phyloP scores from a whole-genome alignment of 2,329 filamentous ascomycete genomes.

The Amphichorda felina region DNA sequence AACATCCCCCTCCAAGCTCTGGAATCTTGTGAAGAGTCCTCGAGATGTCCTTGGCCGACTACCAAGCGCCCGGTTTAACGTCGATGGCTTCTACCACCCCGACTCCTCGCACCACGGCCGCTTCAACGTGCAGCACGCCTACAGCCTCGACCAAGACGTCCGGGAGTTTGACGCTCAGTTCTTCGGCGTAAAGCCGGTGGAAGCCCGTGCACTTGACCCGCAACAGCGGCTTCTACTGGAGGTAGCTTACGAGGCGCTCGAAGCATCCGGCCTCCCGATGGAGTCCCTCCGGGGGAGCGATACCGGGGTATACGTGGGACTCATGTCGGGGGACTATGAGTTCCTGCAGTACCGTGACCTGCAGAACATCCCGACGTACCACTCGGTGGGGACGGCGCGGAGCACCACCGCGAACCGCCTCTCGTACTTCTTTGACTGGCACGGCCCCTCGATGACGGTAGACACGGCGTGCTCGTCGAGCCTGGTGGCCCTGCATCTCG shows the following conservation, averaged over 20 bases:
- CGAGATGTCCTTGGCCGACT: conserved; percentile 5
- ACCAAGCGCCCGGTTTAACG: conserved; percentile 6
- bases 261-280: conserved; percentile 7
- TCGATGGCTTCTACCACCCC: conserved; percentile 6
- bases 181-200: conserved; percentile 14
- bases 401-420: conserved; percentile 19
- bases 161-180: conserved; percentile 11
- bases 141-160: conserved; percentile 8
- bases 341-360: conserved; percentile 6
- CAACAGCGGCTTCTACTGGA: conserved; percentile 20
- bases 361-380: conserved; percentile 16
- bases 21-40: conserved; percentile 8
- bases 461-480: conserved; percentile 26
- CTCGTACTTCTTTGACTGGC: conserved; percentile 22
- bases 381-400: conserved; percentile 16
- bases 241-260: conserved; percentile 19
- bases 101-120: conserved; percentile 6
- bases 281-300: conserved; percentile 3
- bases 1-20: conserved; percentile 9
- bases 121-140: conserved; percentile 13
- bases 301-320: conserved; percentile 9
- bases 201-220: conserved; percentile 18
- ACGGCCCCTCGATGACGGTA: conserved; percentile 19
- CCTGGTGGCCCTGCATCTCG: conserved; percentile 20
- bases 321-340: conserved; percentile 13